Evolutionary conservation across 2,329 filamentous ascomycete genomes (phyloP), one percentile per base, ranked within the genome.

Genomic region (Pseudofabraea citricarpa): DNA sequence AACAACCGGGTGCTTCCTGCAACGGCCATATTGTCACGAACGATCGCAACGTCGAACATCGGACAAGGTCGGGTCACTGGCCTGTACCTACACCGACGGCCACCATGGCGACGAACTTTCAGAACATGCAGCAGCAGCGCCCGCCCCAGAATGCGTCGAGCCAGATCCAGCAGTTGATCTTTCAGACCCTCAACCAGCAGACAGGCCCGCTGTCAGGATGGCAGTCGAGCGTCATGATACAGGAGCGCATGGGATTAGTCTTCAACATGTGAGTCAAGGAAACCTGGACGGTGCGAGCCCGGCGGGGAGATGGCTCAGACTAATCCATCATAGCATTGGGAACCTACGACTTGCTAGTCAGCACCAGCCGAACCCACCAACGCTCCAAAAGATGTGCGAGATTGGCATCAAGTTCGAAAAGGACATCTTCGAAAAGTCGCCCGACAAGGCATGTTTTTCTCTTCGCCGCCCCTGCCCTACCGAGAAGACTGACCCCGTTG

Each of bases 81-180:
- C 47, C 42, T 49, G 48, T 49, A 47, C 36, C 42, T 45, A 45
- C 23, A 44, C 44, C 24, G 24, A 46, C 44, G 46, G 41, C 36
- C 42, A 55, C 43, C 37, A 63, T 63, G 60, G 56, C 56, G 23
- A 47, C 55, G 21, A 61, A 61, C 46, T 61, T 59, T 45, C 58
- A 56, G 41, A 54, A 60, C 40, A 56, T 57, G 12, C 42, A 40
- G 29, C 36, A 40, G 12, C 41, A 38, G 19, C 40, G 20, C 12
- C 44, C 27, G 6, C 21, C 32, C 21, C 32, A 39, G 21, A 49
- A 46, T 23, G 38, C 44, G 10, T 15, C 48, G 2, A 23, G 41
- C 12, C 52, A 57, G 19, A 55, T 61, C 16, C 53, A 61, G 27
- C 44, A 51, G 18, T 37, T 55, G n/a, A 60, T 62, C 29, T 59